Percentiles rank a stretch among this genome's conserved stretches.
These are phyloP conservation scores for Ganoderma sinense DNA, from an alignment of 1,284 basidiomycete species.

Conservation along the genomic window DNA sequence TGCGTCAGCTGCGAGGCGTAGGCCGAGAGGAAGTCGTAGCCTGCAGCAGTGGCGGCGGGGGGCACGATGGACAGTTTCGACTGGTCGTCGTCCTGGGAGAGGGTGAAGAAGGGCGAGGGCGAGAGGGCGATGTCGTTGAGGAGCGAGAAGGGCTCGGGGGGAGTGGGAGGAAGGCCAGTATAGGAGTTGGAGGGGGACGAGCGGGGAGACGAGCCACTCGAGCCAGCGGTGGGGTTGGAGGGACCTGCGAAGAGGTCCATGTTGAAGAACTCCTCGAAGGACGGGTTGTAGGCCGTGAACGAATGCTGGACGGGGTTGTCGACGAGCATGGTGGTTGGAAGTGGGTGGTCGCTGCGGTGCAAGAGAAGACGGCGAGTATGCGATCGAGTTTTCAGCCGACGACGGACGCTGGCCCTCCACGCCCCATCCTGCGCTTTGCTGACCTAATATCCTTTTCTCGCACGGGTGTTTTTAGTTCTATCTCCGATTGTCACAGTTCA, in stretches of 20 bases:
- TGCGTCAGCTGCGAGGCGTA: slow-evolving; percentile 33
- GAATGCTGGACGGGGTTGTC: slow-evolving; percentile 39
- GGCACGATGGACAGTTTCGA: slow-evolving; percentile 44
- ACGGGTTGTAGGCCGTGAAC: slow-evolving; percentile 31
- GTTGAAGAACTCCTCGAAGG: slow-evolving; percentile 60
- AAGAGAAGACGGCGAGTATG: slow-evolving; percentile 6
- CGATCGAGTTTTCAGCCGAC: slow-evolving; percentile 9
- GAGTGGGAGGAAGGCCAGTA: slow-evolving; percentile 39
- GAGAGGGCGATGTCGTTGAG: slow-evolving; percentile 37
- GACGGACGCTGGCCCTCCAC: neutral
- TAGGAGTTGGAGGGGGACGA: slow-evolving; percentile 44
- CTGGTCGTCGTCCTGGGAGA: slow-evolving; percentile 52
- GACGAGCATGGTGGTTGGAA: slow-evolving; percentile 39
- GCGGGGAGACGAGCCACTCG: slow-evolving; percentile 46
- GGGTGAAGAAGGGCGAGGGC: slow-evolving; percentile 47
- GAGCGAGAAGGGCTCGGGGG: slow-evolving; percentile 30
- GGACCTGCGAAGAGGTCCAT: slow-evolving; percentile 49
- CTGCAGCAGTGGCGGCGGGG: slow-evolving; percentile 39
- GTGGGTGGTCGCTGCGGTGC: slow-evolving; percentile 23
- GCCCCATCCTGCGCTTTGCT: slow-evolving; percentile 11
- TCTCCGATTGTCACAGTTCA: neutral
- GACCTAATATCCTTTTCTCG: neutral
- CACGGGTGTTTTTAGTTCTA: neutral
- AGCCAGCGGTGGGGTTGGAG: slow-evolving; percentile 32
- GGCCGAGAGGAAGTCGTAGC: slow-evolving; percentile 50